Evolutionary conservation across 225 moss, liverwort and hornwort genomes (phyloP).

Genomic region (Pseudoscleropodium purum): DNA sequence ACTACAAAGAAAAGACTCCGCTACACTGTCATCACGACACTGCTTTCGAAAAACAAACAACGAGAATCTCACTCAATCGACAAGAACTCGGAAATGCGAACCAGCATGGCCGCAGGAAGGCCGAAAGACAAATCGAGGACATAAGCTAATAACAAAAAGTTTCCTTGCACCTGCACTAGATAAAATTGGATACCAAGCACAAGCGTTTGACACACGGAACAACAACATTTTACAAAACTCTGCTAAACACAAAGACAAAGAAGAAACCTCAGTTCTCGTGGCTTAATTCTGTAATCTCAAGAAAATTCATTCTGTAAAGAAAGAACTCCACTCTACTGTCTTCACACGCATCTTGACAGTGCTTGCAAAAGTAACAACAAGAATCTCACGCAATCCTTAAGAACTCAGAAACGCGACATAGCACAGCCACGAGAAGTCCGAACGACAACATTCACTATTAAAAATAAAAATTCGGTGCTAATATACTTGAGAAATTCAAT

Average conservation of each 20-base stretch:
- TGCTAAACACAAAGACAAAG: background rate
- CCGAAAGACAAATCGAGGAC: background rate
- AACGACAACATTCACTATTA: background rate
- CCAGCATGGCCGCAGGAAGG: background rate
- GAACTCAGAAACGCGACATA: background rate
- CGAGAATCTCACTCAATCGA: background rate
- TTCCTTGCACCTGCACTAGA: background rate
- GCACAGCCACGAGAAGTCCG: background rate
- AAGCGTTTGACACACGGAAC: background rate
- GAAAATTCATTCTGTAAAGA: background rate
- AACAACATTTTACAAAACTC: background rate
- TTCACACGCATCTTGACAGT: background rate
- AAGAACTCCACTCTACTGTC: background rate
- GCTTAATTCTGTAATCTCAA: background rate
- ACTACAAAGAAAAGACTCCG: background rate
- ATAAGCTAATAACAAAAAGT: background rate
- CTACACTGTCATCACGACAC: background rate
- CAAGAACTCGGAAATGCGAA: background rate
- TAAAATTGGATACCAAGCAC: background rate
- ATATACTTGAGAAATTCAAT: background rate
- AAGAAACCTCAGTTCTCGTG: background rate
- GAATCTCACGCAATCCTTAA: background rate
- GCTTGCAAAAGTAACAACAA: background rate
- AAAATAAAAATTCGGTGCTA: background rate
- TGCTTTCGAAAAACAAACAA: background rate